phyloP scores from a whole-genome alignment of 768 basidiomycete genomes.

The Trametes coccinea region DNA sequence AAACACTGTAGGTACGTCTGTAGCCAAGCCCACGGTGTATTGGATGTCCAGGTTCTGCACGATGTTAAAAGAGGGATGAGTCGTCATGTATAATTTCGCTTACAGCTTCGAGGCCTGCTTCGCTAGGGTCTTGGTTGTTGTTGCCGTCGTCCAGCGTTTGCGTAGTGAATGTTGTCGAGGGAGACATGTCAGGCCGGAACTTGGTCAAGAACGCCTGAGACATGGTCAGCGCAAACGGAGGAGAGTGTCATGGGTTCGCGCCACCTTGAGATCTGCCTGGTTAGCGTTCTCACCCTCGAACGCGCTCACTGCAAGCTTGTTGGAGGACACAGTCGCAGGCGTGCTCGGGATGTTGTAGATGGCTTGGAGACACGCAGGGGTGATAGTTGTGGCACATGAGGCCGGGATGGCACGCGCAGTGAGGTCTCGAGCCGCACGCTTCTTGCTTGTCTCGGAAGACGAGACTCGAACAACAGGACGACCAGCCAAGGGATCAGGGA shows the following conservation, averaged over 20 bases:
- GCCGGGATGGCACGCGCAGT: slow-evolving; percentile 13
- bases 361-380: slow-evolving; percentile 33
- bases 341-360: slow-evolving; percentile 34
- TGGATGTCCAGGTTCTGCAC: slow-evolving; percentile 31
- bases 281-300: slow-evolving; percentile 37
- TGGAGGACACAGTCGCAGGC: slow-evolving; percentile 25
- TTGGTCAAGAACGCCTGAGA: slow-evolving; percentile 46
- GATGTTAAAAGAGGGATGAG: background rate
- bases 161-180: slow-evolving; percentile 21
- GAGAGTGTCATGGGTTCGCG: background rate
- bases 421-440: background rate
- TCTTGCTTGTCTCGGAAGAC: slow-evolving; percentile 25
- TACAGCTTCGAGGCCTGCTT: slow-evolving; percentile 62
- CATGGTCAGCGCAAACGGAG: background rate
- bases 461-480: slow-evolving; percentile 2
- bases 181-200: slow-evolving; percentile 19
- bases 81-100: slow-evolving; percentile 18
- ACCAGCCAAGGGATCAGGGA: slow-evolving; percentile 18
- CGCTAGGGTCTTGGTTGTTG: slow-evolving; percentile 40
- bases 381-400: slow-evolving; percentile 30
- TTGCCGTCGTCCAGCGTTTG: slow-evolving; percentile 52
- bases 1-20: slow-evolving; percentile 55
- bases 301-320: slow-evolving; percentile 35
- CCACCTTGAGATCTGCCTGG: slow-evolving; percentile 28
- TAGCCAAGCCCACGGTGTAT: slow-evolving; percentile 36